phyloP scores from a whole-genome alignment of 164 flowering plant genomes.

The Umbilicus rupestris region DNA sequence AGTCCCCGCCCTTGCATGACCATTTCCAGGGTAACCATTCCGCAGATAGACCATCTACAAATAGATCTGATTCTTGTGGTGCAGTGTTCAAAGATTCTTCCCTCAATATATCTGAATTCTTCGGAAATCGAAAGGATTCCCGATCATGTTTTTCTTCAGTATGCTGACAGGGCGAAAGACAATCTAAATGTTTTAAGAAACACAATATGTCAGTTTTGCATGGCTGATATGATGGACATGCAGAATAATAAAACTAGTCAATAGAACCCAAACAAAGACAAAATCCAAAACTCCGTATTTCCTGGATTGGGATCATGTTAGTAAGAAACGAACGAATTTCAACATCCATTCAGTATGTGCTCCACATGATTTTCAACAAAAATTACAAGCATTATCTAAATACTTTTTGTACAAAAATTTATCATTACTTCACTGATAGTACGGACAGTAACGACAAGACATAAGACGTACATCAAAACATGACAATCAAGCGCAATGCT shows the following conservation, averaged over 20 bases:
- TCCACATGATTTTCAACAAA: neutral
- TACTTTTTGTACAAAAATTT: neutral
- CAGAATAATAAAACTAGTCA: neutral
- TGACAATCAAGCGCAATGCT: neutral
- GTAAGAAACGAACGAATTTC: neutral
- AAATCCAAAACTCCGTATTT: neutral
- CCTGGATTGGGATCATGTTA: neutral
- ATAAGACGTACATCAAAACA: neutral
- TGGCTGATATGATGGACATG: neutral
- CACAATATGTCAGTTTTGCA: neutral
- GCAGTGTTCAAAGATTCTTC: slow-evolving; percentile 35
- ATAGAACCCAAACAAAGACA: neutral
- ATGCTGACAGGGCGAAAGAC: neutral
- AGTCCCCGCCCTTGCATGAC: slow-evolving; percentile 95
- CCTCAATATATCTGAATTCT: slow-evolving; percentile 11
- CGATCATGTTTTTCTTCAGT: neutral
- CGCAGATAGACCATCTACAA: slow-evolving; percentile 27
- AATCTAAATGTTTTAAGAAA: neutral
- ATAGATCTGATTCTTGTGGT: slow-evolving; percentile 27
- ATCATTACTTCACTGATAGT: neutral
- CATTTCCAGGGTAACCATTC: slow-evolving; percentile 68
- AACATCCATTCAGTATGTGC: neutral
- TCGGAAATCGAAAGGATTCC: neutral
- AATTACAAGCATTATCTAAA: neutral
- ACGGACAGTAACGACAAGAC: neutral